Evolutionary conservation across 73 alveolate genomes (phyloP).

Genomic region (Tetrahymena borealis): DNA sequence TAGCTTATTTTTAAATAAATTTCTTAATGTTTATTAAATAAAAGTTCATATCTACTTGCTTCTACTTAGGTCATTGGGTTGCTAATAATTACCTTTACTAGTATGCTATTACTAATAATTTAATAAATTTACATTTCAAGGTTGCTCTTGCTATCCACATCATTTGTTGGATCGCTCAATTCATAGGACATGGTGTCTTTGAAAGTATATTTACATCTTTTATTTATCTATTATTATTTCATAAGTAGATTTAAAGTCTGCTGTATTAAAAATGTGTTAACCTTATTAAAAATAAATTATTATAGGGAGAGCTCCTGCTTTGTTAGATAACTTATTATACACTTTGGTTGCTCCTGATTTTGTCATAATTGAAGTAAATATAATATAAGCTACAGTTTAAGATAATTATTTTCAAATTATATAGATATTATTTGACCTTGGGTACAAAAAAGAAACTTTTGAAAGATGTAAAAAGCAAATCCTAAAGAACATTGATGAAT

Average conservation of each 20-base stretch:
- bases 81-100: not conserved
- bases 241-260: no score
- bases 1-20: not conserved
- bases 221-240: no score
- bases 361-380: slow-evolving; percentile 15
- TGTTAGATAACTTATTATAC: not conserved
- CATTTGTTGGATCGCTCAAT: slow-evolving; percentile 27
- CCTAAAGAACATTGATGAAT: not conserved
- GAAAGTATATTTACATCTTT: slow-evolving; percentile 6
- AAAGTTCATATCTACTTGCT: not conserved
- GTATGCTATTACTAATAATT: not conserved
- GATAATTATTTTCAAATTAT: not conserved
- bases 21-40: not conserved
- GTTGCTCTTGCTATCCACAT: slow-evolving; percentile 5
- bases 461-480: not conserved
- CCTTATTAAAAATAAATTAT: no score
- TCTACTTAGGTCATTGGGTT: not conserved
- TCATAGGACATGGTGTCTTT: slow-evolving; percentile 38
- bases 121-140: not conserved
- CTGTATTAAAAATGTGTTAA: no score
- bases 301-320: slow-evolving; percentile 37
- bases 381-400: not conserved
- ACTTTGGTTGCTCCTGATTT: slow-evolving; percentile 37
- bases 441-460: not conserved
- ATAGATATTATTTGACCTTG: not conserved